Conservation (phyloP, 129 eudicot genomes). For the Flaveria ramosissima region DNA sequence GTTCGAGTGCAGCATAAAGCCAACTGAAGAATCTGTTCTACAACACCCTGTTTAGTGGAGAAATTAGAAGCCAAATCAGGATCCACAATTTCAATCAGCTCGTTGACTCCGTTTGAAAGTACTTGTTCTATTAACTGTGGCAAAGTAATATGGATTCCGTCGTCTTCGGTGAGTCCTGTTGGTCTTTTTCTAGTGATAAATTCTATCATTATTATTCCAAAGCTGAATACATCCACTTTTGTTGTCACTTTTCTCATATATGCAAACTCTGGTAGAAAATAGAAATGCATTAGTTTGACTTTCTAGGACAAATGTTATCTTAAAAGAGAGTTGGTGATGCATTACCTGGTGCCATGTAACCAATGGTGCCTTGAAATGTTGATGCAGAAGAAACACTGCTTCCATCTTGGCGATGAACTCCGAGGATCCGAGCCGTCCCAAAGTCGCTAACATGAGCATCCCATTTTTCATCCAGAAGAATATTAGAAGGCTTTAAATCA, state of each 20-base stretch:
- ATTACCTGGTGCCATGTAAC: slow-evolving; percentile 98
- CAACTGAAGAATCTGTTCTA: slow-evolving; percentile 62
- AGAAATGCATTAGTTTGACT: slow-evolving; percentile 7
- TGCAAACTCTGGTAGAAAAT: slow-evolving; percentile 62
- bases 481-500: slow-evolving; percentile 92
- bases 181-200: slow-evolving; percentile 70
- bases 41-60: slow-evolving; percentile 41
- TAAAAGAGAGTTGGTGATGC: background rate
- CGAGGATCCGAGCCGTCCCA: slow-evolving; percentile 86
- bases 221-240: slow-evolving; percentile 92
- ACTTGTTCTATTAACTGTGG: slow-evolving; percentile 55
- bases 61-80: slow-evolving; percentile 48
- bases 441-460: slow-evolving; percentile 93
- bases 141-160: slow-evolving; percentile 64
- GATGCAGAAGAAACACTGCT: slow-evolving; percentile 50
- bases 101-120: slow-evolving; percentile 40
- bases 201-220: slow-evolving; percentile 86
- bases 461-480: slow-evolving; percentile 66
- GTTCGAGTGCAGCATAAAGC: slow-evolving; percentile 68
- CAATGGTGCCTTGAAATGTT: slow-evolving; percentile 88
- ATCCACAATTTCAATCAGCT: slow-evolving; percentile 51
- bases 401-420: slow-evolving; percentile 51
- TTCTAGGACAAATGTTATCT: background rate
- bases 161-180: slow-evolving; percentile 58
- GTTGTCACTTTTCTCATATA: slow-evolving; percentile 82